A percentile compares a stretch with the other conserved stretches of the same genome.
These are phyloP conservation scores for Pseudoscleropodium purum DNA, from an alignment of 225 moss, liverwort and hornwort species.

Conservation along the genomic window DNA sequence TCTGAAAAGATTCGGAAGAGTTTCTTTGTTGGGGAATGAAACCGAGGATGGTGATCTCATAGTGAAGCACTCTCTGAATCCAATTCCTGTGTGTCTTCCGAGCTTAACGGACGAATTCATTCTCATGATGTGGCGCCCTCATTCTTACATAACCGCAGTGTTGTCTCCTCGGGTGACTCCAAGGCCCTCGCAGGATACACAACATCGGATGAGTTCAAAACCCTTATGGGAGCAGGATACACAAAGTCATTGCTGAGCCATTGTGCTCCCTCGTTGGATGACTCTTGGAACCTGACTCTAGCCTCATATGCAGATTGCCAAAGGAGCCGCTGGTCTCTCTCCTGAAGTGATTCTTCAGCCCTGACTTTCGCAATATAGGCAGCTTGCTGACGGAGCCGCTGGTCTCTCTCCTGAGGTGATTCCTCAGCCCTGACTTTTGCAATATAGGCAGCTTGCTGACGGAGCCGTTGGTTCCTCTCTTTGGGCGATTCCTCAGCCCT, in stretches of 20 bases:
- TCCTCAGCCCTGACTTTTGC: slow-evolving; percentile 5
- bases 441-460: slow-evolving; percentile 11
- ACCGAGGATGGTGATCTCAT: background rate
- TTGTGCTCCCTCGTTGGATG: slow-evolving; percentile 1
- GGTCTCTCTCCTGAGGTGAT: background rate
- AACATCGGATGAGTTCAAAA: background rate
- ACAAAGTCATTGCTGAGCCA: slow-evolving; percentile 5
- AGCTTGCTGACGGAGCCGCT: slow-evolving; percentile 8
- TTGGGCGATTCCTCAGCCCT: background rate
- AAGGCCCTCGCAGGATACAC: background rate
- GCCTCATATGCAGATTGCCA: slow-evolving; percentile 11
- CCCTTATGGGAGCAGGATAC: slow-evolving; percentile 8
- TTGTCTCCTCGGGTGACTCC: background rate
- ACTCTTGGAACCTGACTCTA: background rate
- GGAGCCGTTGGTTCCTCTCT: background rate
- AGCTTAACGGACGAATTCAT: background rate
- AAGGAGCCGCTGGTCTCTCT: background rate
- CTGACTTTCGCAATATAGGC: slow-evolving; percentile 3
- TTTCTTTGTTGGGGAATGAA: background rate
- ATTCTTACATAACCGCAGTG: background rate
- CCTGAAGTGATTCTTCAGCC: background rate
- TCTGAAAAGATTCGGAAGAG: background rate
- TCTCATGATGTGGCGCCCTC: background rate
- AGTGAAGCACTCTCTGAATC: background rate
- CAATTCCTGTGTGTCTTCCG: background rate